Evolutionary conservation across 163 green algal species (phyloP), one percentile per base, ranked within the genome.

Genomic region (Scenedesmus sp.): DNA sequence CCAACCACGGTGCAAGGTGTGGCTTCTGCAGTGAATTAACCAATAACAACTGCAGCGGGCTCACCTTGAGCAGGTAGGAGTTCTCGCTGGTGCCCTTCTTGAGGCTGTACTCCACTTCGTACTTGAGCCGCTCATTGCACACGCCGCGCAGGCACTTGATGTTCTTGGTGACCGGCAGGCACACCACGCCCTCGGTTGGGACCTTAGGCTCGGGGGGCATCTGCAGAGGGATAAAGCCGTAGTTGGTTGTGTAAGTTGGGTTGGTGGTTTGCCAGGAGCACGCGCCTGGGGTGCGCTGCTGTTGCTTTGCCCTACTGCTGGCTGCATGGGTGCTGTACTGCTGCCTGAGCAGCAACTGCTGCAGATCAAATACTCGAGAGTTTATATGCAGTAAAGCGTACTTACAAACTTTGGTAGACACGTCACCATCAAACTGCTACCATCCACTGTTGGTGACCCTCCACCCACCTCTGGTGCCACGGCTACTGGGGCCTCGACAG

Each of bases 11-110:
- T 46, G 34, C 34, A 46, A 46, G 34, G 34, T 46, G 34, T 46
- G 34, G 34, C 70, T 79, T 23, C 4, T 76, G 66, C 15, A 3
- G 66, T 18, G 7, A 18, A 3, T 26, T 46, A 46, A 26, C 1
- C 15, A 23, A 8, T 18, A 70, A 18, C 59, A n/a, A 46, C 59
- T 59, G 83, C 20, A 60, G 18, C 66, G 7, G 7, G 16, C 88
- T 52, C 46, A 94, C 96, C 88, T 94, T 94, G 82, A 99, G 91
- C 2, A 99, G 84, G 94, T 99, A 99, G 56, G 84, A 92, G 92
- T 99, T 99, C 81, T 99, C 97, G 4, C 96, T 98, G 52, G 97
- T 99, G 83, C 98, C 98, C 12, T 93, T 92, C 70, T 97, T 97
- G 18, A 96, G 91, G 18, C 93, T 94, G 95, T 99, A 99, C 95